Conservation (phyloP, 164 flowering plant genomes). For the Chimonanthus praecox region DNA sequence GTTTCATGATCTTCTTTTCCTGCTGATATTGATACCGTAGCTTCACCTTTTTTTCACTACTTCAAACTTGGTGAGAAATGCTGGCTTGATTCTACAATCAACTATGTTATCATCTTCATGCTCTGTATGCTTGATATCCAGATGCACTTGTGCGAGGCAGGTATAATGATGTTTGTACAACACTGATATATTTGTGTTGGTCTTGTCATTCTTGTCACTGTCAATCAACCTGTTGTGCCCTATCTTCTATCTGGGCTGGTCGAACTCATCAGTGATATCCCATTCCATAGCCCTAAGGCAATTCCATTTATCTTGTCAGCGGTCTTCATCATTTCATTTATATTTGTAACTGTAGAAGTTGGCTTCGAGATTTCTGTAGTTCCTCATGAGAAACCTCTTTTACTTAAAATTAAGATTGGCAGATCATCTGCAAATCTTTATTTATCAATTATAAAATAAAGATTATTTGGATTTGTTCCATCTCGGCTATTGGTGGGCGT, state of each 20-base stretch:
- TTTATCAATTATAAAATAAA: too few relatives aligned
- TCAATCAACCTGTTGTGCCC: too few relatives aligned
- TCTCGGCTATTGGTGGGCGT: background rate
- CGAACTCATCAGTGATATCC: background rate
- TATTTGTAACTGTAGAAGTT: conserved; percentile 3
- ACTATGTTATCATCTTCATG: background rate
- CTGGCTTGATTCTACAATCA: background rate
- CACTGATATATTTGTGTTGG: background rate
- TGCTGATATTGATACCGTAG: background rate
- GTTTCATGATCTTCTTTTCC: background rate
- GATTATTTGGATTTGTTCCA: background rate
- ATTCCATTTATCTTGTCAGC: background rate
- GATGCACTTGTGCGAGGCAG: background rate
- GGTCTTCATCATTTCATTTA: background rate
- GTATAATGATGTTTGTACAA: background rate
- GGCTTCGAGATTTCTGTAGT: background rate
- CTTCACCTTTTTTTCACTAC: background rate
- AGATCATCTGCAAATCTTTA: background rate
- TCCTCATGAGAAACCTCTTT: background rate
- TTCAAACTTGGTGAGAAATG: conserved; percentile 2
- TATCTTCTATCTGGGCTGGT: background rate
- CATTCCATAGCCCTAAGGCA: too few relatives aligned
- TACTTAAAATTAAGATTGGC: background rate
- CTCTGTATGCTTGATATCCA: background rate
- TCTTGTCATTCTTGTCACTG: background rate